Evolutionary conservation across 768 basidiomycete species (phyloP).

Genomic region (Lactifluus piperatus): DNA sequence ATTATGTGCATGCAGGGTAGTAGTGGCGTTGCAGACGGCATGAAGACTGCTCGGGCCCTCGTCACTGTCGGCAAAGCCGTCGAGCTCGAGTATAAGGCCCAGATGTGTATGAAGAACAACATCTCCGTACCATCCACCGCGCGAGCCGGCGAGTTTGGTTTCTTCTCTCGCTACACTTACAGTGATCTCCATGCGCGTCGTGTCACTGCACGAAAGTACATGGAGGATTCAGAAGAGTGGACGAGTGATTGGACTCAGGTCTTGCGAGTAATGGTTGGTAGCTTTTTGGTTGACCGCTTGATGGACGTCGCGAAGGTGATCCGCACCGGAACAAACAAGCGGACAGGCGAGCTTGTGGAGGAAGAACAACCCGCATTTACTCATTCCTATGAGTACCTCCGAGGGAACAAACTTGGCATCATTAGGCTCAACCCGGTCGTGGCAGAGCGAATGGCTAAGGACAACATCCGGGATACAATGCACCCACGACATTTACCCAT

Average conservation of each 20-base stretch:
- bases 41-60: constrained; percentile 83
- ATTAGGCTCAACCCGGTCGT: constrained; percentile 81
- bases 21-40: constrained; percentile 72
- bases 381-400: constrained; percentile 86
- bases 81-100: constrained; percentile 85
- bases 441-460: constrained; percentile 65
- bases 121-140: constrained; percentile 31
- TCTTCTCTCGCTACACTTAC: constrained; percentile 56
- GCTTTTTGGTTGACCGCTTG: constrained; percentile 71
- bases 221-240: constrained; percentile 62
- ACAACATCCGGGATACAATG: constrained; percentile 57
- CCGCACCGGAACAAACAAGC: constrained; percentile 47
- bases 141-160: constrained; percentile 31
- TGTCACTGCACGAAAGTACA: constrained; percentile 53
- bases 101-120: constrained; percentile 59
- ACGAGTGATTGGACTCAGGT: constrained; percentile 76
- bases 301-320: constrained; percentile 78
- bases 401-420: constrained; percentile 90
- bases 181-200: constrained; percentile 53
- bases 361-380: constrained; percentile 87
- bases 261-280: constrained; percentile 69
- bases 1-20: constrained; percentile 72
- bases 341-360: constrained; percentile 52
- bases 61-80: constrained; percentile 74
- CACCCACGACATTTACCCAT: constrained; percentile 95